Conservation (phyloP, 805 yeast species). For the Schizosaccharomyces osmophilus region DNA sequence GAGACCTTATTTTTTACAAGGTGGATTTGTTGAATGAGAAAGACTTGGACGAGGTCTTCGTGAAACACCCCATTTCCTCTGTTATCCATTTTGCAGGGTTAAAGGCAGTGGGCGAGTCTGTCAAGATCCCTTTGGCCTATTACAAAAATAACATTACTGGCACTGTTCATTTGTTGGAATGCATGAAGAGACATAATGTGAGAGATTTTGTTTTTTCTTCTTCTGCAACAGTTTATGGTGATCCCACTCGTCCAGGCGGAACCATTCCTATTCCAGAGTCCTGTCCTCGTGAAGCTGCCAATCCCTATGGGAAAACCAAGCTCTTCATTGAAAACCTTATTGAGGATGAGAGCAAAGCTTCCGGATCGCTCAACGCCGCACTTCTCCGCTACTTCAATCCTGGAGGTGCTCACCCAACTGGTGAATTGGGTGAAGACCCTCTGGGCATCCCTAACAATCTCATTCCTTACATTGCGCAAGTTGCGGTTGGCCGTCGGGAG, state of each 20-base stretch:
- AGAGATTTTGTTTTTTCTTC: constrained; percentile 47
- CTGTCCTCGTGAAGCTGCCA: constrained; percentile 50
- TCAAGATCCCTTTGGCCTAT: constrained; percentile 39
- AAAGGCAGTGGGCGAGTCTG: constrained; percentile 63
- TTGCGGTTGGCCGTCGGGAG: constrained; percentile 46
- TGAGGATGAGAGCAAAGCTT: constrained; percentile 27
- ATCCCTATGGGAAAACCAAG: constrained; percentile 60
- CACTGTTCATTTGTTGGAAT: constrained; percentile 31
- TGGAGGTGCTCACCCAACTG: constrained; percentile 68
- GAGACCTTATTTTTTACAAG: constrained; percentile 24
- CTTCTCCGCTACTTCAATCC: constrained; percentile 61
- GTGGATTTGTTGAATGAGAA: constrained; percentile 32
- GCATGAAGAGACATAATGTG: constrained; percentile 24
- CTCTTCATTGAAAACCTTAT: constrained; percentile 36
- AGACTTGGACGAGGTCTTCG: constrained; percentile 24
- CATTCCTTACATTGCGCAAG: constrained; percentile 54
- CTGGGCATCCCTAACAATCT: constrained; percentile 53
- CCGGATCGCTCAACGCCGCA: constrained; percentile 20
- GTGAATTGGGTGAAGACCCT: constrained; percentile 60
- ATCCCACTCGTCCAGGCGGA: constrained; percentile 43
- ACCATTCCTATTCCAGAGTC: constrained; percentile 62
- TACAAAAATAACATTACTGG: constrained; percentile 50
- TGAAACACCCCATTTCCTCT: constrained; percentile 25
- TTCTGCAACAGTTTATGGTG: constrained; percentile 68
- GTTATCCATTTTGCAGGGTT: constrained; percentile 65